These are phyloP conservation scores for Phytophthora sansomeana DNA, from an alignment of 352 stramenopile genomes.

Conservation along the genomic window DNA sequence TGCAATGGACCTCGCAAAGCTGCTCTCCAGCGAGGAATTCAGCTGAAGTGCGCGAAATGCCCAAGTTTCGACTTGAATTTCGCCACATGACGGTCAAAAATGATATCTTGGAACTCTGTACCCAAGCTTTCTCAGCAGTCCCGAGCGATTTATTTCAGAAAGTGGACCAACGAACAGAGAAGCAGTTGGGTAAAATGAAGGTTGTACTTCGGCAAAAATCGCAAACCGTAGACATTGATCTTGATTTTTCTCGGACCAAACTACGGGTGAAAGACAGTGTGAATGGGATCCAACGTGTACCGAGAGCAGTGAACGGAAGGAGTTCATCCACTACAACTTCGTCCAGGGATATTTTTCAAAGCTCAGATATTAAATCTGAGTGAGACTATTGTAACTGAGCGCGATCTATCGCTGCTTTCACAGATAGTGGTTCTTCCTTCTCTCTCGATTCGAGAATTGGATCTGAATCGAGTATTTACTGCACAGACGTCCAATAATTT, in stretches of 20 bases:
- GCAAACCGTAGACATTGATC: slow-evolving; percentile 26
- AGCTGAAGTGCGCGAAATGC: slow-evolving; percentile 26
- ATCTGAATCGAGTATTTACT: slow-evolving; percentile 38
- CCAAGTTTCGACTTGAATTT: slow-evolving; percentile 53
- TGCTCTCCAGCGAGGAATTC: slow-evolving; percentile 13
- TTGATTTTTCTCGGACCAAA: slow-evolving; percentile 40
- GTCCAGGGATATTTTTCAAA: slow-evolving; percentile 18
- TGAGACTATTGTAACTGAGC: slow-evolving; percentile 16
- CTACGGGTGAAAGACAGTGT: slow-evolving; percentile 12
- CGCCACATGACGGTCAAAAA: slow-evolving; percentile 35
- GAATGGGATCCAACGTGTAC: slow-evolving; percentile 8
- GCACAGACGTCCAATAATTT: slow-evolving; percentile 2
- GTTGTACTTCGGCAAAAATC: slow-evolving; percentile 2
- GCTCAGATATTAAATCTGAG: slow-evolving; percentile 29
- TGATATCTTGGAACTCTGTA: slow-evolving; percentile 39
- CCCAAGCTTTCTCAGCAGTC: slow-evolving; percentile 19
- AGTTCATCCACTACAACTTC: not conserved
- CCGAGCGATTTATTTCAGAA: slow-evolving; percentile 6
- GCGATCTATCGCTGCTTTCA: slow-evolving; percentile 22
- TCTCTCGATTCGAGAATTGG: slow-evolving; percentile 27
- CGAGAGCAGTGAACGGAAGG: slow-evolving; percentile 1
- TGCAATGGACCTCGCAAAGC: not conserved
- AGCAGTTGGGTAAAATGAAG: slow-evolving; percentile 18
- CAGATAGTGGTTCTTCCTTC: slow-evolving; percentile 13
- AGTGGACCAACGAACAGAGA: slow-evolving; percentile 28